Base-by-base conservation (phyloP, 2,329 filamentous ascomycete genomes). In the Colletotrichum sublineola region DNA sequence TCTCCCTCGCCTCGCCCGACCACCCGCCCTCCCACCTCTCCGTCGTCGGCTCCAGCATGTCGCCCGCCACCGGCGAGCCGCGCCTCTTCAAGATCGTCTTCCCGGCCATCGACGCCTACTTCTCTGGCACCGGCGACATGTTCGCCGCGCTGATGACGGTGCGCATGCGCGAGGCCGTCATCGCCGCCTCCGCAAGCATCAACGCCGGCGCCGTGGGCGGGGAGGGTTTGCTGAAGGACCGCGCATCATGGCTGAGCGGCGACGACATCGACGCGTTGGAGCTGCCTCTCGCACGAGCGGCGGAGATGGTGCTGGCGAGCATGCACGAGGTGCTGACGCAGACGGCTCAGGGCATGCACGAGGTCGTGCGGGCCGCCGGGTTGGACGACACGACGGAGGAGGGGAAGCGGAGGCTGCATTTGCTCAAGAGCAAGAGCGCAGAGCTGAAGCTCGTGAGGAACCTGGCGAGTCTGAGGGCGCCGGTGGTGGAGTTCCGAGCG, bases 91-190 rank as follows among this genome's bases (percentile, higher is more conserved):
- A 92, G 78, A 92, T 98, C 78, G 90, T 93, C 68, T 94, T 98
- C 68, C 95, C 96, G 0, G 90, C 92, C 38, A 91, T 98, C 72
- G 93, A 97, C 79, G 94, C 95, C 83, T 97, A 96, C 86, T 99
- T 98, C 83, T 95, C 93, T 77, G 96, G 96, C 52, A 98, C 97
- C 0, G 96, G 96, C 58, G 96, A 99, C 84, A 98, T 99, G 96
- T 98, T 99, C 79, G 96, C 95, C 40, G 96, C 96, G 9, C 87
- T 99, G 57, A 95, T 94, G 79, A 91, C 97, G 1, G 94, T 94
- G 52, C 91, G 96, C 40, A 90, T 99, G 78, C 92, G 96, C 70
- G 94, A 98, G 84, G 95, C 94, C 36, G 92, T 94, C 1, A 82
- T 85, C 64, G 83, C 78, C 24, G 80, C 77, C 1, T 79, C 74